These are phyloP conservation scores for Lasiodiplodia citricola DNA, from an alignment of 2,329 filamentous ascomycete genomes.

Conservation along the genomic window DNA sequence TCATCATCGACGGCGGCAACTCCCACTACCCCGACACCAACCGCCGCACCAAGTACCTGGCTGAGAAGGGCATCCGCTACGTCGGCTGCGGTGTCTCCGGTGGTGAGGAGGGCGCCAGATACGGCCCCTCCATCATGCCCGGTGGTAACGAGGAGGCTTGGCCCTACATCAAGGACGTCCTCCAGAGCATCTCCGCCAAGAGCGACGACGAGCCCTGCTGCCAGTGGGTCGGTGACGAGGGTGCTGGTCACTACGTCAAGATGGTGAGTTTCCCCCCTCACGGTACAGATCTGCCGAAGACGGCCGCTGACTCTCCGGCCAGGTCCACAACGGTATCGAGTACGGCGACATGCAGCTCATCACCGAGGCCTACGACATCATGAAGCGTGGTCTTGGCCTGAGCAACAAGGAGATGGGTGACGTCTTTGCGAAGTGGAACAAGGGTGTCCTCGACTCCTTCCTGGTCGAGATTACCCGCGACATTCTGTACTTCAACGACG, in stretches of 20 bases:
- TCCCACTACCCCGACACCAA: constrained; percentile 99
- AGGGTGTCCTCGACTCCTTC: constrained; percentile 95
- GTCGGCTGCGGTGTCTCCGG: constrained; percentile 97
- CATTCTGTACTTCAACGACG: constrained; percentile 98
- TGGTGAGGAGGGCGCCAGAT: constrained; percentile 98
- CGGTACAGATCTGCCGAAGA: not conserved
- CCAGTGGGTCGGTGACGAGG: constrained; percentile 99
- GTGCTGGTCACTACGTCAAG: constrained; percentile 99
- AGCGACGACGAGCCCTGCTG: constrained; percentile 97
- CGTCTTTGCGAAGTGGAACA: constrained; percentile 96
- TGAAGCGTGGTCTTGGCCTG: constrained; percentile 96
- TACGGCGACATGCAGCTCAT: constrained; percentile 99
- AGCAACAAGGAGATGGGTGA: constrained; percentile 94
- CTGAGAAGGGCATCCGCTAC: constrained; percentile 86
- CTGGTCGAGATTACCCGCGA: constrained; percentile 98
- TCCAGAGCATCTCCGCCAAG: constrained; percentile 98
- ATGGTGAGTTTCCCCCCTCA: constrained; percentile 63
- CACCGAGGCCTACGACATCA: constrained; percentile 99
- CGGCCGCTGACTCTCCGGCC: not conserved
- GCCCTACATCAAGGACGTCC: constrained; percentile 91
- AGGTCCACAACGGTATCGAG: constrained; percentile 97
- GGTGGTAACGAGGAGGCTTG: constrained; percentile 97
- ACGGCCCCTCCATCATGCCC: constrained; percentile 97
- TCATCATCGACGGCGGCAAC: constrained; percentile 99
- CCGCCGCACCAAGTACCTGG: constrained; percentile 90